phyloP scores from a whole-genome alignment of 2,329 filamentous ascomycete genomes.

The Orbilia javanica region DNA sequence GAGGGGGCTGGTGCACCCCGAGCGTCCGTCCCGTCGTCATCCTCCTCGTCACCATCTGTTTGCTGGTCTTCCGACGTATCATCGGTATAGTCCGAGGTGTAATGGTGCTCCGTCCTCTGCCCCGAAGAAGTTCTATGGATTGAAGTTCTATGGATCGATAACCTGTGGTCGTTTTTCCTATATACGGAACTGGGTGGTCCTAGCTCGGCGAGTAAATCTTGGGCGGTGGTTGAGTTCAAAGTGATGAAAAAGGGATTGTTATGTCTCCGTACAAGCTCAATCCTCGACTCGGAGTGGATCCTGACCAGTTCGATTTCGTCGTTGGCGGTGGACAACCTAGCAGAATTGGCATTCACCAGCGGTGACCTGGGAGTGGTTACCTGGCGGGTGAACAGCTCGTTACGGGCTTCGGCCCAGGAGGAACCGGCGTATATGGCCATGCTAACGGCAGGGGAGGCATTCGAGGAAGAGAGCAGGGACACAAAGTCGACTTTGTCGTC shows the following conservation, averaged over 20 bases:
- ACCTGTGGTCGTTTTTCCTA: conserved; percentile 86
- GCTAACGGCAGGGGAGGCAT: conserved; percentile 80
- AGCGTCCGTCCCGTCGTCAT: conserved; percentile 66
- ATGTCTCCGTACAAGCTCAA: conserved; percentile 82
- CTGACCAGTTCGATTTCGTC: conserved; percentile 87
- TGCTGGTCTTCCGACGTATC: conserved; percentile 71
- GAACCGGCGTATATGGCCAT: conserved; percentile 93
- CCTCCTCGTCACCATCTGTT: conserved; percentile 70
- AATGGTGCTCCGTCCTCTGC: conserved; percentile 53
- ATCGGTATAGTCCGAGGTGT: conserved; percentile 72
- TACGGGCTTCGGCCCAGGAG: conserved; percentile 88
- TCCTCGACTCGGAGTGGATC: conserved; percentile 80
- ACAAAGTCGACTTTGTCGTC: conserved; percentile 80
- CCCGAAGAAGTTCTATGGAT: conserved; percentile 74
- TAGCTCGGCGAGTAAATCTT: conserved; percentile 89
- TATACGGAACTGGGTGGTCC: conserved; percentile 95
- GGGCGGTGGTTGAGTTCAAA: conserved; percentile 87
- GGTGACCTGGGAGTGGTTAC: conserved; percentile 79
- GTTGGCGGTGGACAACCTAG: conserved; percentile 69
- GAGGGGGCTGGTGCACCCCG: conserved; percentile 69
- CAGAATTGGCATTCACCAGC: conserved; percentile 69
- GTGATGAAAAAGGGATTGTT: conserved; percentile 77
- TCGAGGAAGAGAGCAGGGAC: conserved; percentile 82
- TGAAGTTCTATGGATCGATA: conserved; percentile 83
- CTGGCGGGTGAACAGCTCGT: conserved; percentile 79